phyloP scores from a whole-genome alignment of 257 asterid genomes.

The Osmanthus fragrans region DNA sequence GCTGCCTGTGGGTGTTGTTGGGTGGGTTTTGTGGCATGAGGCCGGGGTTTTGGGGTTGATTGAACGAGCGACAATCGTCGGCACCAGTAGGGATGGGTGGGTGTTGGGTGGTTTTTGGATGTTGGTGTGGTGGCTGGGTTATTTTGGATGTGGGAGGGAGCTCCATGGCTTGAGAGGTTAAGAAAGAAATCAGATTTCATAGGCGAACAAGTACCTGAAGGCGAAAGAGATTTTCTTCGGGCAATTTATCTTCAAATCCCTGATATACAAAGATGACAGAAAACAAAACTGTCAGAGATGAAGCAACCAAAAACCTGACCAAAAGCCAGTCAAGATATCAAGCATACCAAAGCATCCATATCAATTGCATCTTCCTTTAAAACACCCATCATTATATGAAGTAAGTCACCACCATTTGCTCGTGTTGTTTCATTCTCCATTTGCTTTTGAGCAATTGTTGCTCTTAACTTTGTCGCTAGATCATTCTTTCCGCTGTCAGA shows the following conservation, averaged over 20 bases:
- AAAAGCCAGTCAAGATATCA: slow-evolving; percentile 19
- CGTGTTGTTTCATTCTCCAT: slow-evolving; percentile 78
- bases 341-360: slow-evolving; percentile 74
- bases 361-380: slow-evolving; percentile 89
- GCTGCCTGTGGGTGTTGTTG: too few relatives aligned
- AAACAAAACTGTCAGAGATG: slow-evolving; percentile 23
- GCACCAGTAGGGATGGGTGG: too few relatives aligned
- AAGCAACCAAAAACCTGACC: slow-evolving; percentile 16
- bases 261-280: slow-evolving; percentile 37
- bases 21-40: too few relatives aligned
- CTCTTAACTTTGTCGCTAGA: slow-evolving; percentile 89
- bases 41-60: too few relatives aligned
- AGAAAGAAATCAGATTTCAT: too few relatives aligned
- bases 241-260: slow-evolving; percentile 94
- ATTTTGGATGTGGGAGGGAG: too few relatives aligned
- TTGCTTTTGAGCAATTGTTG: slow-evolving; percentile 84
- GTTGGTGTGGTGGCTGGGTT: too few relatives aligned
- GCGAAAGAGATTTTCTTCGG: slow-evolving; percentile 81
- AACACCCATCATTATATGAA: slow-evolving; percentile 94
- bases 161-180: too few relatives aligned
- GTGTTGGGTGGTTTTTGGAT: too few relatives aligned
- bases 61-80: too few relatives aligned
- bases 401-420: slow-evolving; percentile 76
- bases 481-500: slow-evolving; percentile 74
- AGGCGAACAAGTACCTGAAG: slow-evolving; percentile 71